Evolutionary conservation across 1,284 basidiomycete genomes (phyloP).

Genomic region (Takashimella tepidaria): DNA sequence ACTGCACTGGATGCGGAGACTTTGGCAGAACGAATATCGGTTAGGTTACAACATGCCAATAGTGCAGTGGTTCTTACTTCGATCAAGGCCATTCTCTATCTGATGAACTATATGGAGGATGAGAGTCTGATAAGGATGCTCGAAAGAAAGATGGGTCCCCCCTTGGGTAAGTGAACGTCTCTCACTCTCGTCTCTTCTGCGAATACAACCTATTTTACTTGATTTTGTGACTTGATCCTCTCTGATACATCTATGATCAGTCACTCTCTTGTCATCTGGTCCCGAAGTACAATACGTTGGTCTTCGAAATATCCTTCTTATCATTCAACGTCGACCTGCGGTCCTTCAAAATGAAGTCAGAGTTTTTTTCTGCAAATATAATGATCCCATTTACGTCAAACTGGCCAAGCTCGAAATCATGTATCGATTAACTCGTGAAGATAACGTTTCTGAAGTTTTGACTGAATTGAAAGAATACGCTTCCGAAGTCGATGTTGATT

Average conservation of each 20-base stretch:
- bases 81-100: constrained; percentile 89
- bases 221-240: too few relatives aligned
- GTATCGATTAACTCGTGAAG: constrained; percentile 85
- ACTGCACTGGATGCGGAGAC: constrained; percentile 82
- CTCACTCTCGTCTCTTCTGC: background rate
- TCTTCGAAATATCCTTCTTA: constrained; percentile 89
- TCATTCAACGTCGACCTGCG: constrained; percentile 87
- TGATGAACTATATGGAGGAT: constrained; percentile 99
- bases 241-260: constrained; percentile 30
- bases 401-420: constrained; percentile 98
- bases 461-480: constrained; percentile 98
- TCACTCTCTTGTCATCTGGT: constrained; percentile 85
- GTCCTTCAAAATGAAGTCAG: constrained; percentile 96
- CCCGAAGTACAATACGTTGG: constrained; percentile 99
- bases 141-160: constrained; percentile 96
- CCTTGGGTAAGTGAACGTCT: constrained; percentile 60
- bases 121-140: constrained; percentile 77
- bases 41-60: constrained; percentile 92
- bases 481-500: constrained; percentile 96
- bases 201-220: background rate
- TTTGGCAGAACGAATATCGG: constrained; percentile 86
- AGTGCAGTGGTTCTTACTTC: constrained; percentile 89
- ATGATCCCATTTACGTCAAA: constrained; percentile 98
- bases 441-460: constrained; percentile 85
- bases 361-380: constrained; percentile 99